These are phyloP conservation scores for Pseudohyphozyma bogoriensis DNA, from an alignment of 768 basidiomycete genomes.

Conservation along the genomic window DNA sequence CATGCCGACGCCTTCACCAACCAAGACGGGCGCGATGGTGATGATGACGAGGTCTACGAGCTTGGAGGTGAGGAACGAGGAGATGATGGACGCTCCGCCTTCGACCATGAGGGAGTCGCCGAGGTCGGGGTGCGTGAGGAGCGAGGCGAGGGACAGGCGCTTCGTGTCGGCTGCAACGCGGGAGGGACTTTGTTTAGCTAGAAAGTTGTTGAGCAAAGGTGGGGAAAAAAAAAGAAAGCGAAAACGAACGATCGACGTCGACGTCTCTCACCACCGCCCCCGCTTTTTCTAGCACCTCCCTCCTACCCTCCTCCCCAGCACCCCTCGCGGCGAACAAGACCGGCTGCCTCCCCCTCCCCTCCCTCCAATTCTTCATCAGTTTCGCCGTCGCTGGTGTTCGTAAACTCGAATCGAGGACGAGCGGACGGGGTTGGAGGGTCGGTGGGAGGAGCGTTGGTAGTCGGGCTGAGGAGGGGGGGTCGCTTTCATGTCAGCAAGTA, in stretches of 20 bases:
- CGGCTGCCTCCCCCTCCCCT: conserved; percentile 11
- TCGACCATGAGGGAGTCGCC: conserved; percentile 76
- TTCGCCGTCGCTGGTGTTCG: conserved; percentile 58
- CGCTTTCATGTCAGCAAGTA: neutral
- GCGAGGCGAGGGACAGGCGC: neutral
- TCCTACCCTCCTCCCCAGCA: conserved; percentile 34
- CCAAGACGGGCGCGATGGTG: conserved; percentile 75
- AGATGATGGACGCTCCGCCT: conserved; percentile 76
- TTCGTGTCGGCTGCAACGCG: neutral
- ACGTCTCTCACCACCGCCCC: conserved; percentile 56
- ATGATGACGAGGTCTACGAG: conserved; percentile 65
- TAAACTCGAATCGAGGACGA: conserved; percentile 69
- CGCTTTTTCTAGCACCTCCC: conserved; percentile 47
- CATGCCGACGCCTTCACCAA: conserved; percentile 45
- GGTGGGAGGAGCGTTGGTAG: conserved; percentile 33
- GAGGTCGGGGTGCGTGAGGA: neutral
- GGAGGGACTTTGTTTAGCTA: neutral
- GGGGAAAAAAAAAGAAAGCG: neutral
- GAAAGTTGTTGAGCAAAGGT: neutral
- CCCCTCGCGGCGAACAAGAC: neutral
- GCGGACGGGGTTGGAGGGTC: conserved; percentile 55
- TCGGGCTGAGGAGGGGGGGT: conserved; percentile 30
- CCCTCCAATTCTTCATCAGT: conserved; percentile 53
- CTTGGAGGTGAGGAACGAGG: conserved; percentile 50
- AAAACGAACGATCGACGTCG: conserved; percentile 40